Evolutionary conservation across 116 monocot species (phyloP).

Genomic region (Posidonia oceanica): DNA sequence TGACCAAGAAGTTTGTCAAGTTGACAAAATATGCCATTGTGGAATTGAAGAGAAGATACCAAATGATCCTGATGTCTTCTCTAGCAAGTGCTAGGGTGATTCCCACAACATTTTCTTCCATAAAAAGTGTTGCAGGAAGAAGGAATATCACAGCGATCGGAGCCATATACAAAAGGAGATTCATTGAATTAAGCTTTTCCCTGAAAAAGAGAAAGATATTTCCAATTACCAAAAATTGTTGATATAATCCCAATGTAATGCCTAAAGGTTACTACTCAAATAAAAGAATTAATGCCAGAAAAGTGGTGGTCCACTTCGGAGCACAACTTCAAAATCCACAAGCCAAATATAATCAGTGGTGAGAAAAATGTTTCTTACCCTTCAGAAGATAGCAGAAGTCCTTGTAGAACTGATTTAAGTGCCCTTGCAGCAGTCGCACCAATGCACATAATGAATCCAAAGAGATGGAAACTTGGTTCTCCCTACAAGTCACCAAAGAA

Average conservation of each 20-base stretch:
- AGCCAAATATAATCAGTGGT: background rate
- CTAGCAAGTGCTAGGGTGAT: slow-evolving; percentile 73
- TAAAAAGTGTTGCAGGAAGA: slow-evolving; percentile 62
- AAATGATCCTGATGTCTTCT: slow-evolving; percentile 76
- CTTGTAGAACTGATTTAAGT: slow-evolving; percentile 79
- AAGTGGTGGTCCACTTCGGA: too few species aligned
- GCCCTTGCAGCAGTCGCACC: slow-evolving; percentile 93
- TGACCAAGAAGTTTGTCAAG: slow-evolving; percentile 93
- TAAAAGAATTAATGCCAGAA: background rate
- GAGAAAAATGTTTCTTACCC: slow-evolving; percentile 38
- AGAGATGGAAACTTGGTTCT: slow-evolving; percentile 94
- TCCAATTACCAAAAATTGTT: background rate
- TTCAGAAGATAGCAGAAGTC: slow-evolving; percentile 78
- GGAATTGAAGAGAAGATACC: slow-evolving; percentile 91
- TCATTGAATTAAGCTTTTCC: slow-evolving; percentile 95
- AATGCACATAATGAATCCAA: slow-evolving; percentile 94
- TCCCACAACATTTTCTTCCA: slow-evolving; percentile 89
- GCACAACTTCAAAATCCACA: background rate
- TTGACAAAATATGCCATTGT: slow-evolving; percentile 86
- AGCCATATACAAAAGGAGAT: slow-evolving; percentile 92
- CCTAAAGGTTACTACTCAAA: background rate
- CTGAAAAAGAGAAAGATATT: slow-evolving; percentile 18
- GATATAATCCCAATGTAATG: background rate
- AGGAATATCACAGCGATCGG: slow-evolving; percentile 75
- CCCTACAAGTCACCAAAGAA: slow-evolving; percentile 33